Evolutionary conservation across 139 green algal species (phyloP), one percentile per base, ranked within the genome.

Genomic region (Nannochloris sp.): DNA sequence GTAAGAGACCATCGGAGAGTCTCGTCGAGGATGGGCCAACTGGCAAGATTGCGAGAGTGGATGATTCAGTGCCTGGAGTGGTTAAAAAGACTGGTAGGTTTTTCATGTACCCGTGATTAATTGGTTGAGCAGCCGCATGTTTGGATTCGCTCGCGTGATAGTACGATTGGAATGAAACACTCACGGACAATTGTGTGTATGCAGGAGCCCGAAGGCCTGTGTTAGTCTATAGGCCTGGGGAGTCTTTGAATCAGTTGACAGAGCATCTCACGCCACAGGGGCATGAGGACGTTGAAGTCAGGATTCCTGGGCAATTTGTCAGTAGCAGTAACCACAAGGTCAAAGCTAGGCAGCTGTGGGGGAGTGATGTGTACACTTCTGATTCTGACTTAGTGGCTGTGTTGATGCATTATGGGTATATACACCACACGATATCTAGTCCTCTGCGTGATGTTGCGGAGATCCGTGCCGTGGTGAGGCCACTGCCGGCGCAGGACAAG

Each of bases 331-430:
- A 90, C 68, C 81, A 80, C 67, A 81, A 95, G 74, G 89, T 96
- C 43, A 83, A 84, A 49, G 73, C 83, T 6, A 74, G 92, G 2
- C 90, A 96, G 77, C 82, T 98, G 24, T 98, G 90, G 92, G 93
- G 93, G 15, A 88, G 84, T 34, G 78, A 83, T 21, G 56, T 89
- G 0, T 98, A 97, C 84, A 97, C 90, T 1, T 64, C 87, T 11
- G 93, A 98, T 75, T 87, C 67, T 2, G 92, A 98, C 75, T 36
- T 97, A 25, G 87, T 97, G 21, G 90, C 89, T 1, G 91, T 89
- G 34, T 78, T 98, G 3, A 91, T 96, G 86, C 93, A 98, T 79
- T 76, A 80, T 67, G 93, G 93, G 23, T 94, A 84, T 74, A 90
- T 82, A 61, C 82, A 82, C 51, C 64, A 73, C 37, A 70, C 64